These are phyloP conservation scores for Leccinum insigne DNA, from an alignment of 1,284 basidiomycete species.

Conservation along the genomic window DNA sequence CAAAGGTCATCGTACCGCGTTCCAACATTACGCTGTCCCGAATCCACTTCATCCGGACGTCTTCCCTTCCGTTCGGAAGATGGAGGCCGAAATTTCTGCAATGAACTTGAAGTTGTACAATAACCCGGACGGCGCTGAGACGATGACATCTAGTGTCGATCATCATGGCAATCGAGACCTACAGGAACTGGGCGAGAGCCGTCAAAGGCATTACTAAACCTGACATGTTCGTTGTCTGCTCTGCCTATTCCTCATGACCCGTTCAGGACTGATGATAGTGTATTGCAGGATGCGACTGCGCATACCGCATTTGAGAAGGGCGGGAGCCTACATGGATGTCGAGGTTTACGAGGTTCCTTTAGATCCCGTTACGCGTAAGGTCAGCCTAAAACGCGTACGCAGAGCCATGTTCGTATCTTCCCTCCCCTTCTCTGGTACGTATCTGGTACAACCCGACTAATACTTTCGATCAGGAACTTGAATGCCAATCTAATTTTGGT, in stretches of 20 bases:
- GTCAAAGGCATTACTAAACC: no score
- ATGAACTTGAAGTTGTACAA: conserved; percentile 92
- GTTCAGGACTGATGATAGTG: no score
- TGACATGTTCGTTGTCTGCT: no score
- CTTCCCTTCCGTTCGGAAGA: conserved; percentile 93
- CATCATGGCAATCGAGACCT: no score
- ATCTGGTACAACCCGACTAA: background rate
- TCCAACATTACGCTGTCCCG: conserved; percentile 72
- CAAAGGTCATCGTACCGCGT: conserved; percentile 71
- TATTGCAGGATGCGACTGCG: conserved; percentile 47
- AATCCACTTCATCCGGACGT: conserved; percentile 97
- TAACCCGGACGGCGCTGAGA: conserved; percentile 83
- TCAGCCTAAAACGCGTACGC: conserved; percentile 72
- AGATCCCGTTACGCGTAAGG: conserved; percentile 80
- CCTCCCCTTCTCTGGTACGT: background rate
- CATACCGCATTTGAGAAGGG: conserved; percentile 98
- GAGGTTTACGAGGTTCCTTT: conserved; percentile 91
- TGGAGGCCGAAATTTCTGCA: conserved; percentile 97
- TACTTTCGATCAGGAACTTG: conserved; percentile 49
- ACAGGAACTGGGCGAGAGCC: no score
- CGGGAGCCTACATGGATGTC: conserved; percentile 84
- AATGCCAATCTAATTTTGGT: conserved; percentile 77
- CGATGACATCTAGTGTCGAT: conserved; percentile 63
- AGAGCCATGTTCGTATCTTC: conserved; percentile 70
- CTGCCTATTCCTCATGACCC: no score